phyloP scores from a whole-genome alignment of 2,329 filamentous ascomycete species.

The Scleromitrula shiraiana region DNA sequence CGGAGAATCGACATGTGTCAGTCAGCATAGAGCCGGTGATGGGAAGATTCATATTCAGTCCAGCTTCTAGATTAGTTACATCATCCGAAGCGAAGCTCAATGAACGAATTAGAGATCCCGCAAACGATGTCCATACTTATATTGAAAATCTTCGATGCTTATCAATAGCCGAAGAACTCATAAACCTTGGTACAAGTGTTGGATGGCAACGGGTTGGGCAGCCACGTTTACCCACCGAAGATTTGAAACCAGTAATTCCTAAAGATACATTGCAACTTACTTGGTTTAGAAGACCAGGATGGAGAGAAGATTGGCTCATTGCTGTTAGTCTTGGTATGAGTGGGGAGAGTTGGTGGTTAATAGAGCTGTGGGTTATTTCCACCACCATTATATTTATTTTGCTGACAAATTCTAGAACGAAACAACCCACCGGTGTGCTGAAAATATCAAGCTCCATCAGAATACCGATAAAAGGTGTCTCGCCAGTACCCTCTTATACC shows the following conservation, averaged over 20 bases:
- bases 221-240: conserved; percentile 41
- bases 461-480: conserved; percentile 24
- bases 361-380: conserved; percentile 44
- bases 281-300: conserved; percentile 65
- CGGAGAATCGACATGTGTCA: conserved; percentile 49
- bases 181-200: conserved; percentile 49
- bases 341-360: conserved; percentile 73
- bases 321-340: conserved; percentile 61
- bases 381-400: background rate
- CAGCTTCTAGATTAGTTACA: conserved; percentile 48
- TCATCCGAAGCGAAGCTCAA: conserved; percentile 61
- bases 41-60: conserved; percentile 65
- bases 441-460: conserved; percentile 20
- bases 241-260: conserved; percentile 50
- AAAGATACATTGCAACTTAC: conserved; percentile 55
- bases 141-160: conserved; percentile 56
- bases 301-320: conserved; percentile 65
- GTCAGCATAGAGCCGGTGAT: conserved; percentile 70
- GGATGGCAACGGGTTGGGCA: conserved; percentile 49
- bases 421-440: conserved; percentile 14
- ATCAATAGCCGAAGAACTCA: conserved; percentile 54
- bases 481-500: conserved; percentile 25
- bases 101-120: conserved; percentile 42
- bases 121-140: conserved; percentile 46
- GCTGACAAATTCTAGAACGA: conserved; percentile 8